Percentiles rank a stretch among this genome's conserved stretches.
Conservation (phyloP, 345 rosid species). For the Geranium rotundifolium region DNA sequence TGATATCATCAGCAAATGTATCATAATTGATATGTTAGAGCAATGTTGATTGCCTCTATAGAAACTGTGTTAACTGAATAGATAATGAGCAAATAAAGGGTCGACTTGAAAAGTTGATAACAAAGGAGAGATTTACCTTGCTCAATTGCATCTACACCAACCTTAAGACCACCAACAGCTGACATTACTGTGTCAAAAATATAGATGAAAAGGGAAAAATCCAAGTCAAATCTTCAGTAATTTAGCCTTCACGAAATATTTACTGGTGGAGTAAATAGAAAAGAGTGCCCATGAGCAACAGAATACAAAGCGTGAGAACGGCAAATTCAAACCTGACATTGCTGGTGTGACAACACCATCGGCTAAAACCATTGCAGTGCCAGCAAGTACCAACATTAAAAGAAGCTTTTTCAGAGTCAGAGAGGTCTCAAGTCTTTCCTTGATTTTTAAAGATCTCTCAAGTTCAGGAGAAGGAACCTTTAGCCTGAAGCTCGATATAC, state of each 20-base stretch:
- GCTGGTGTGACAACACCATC: constrained; percentile 98
- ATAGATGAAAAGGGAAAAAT: constrained; percentile 7
- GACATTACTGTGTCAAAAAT: constrained; percentile 64
- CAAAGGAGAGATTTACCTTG: constrained; percentile 40
- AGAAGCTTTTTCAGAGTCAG: constrained; percentile 62
- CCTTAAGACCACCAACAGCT: constrained; percentile 94
- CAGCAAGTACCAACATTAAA: constrained; percentile 81
- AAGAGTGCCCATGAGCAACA: neutral
- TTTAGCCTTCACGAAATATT: neutral
- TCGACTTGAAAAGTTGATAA: neutral
- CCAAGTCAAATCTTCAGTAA: constrained; percentile 6
- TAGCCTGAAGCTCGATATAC: constrained; percentile 25
- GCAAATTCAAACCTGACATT: constrained; percentile 73
- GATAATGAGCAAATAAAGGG: neutral
- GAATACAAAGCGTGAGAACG: neutral
- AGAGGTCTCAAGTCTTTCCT: constrained; percentile 88
- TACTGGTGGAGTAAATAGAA: neutral
- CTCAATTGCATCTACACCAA: constrained; percentile 59
- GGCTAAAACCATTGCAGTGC: constrained; percentile 96
- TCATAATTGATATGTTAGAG: neutral
- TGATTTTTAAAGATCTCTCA: constrained; percentile 90
- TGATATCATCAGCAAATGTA: neutral
- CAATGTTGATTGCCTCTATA: neutral
- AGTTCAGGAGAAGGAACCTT: constrained; percentile 69
- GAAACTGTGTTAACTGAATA: neutral